Evolutionary conservation across 1,284 basidiomycete species (phyloP), one percentile per base, ranked within the genome.

Genomic region (Ustilago sp.): DNA sequence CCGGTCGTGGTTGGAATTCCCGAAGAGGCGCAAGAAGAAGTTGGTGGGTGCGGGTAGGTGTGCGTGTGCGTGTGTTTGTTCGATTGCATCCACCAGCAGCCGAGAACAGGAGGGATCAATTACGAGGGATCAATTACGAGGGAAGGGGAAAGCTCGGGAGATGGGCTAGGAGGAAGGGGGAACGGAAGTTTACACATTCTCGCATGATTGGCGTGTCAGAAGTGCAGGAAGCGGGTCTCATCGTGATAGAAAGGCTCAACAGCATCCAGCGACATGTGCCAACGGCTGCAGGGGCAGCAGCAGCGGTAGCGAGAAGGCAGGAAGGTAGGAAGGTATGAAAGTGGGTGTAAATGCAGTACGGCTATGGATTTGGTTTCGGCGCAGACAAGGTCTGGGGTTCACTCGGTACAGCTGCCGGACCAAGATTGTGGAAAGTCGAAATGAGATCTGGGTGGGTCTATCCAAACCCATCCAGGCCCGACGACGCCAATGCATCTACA

Each of bases 1-100:
- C 63, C 60, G 61, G 43, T 63, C 70, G 23, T 28, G 61, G 64
- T 48, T 32, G 36, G 28, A 41, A 52, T 60, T 73, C 61, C 70
- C 70, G 64, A 73, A 73, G 47, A 52, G 57, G 60, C 60, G 53
- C 60, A 57, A 31, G 48, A 56, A 59, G 43, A 32, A 31, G 47
- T 43, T 23, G 23, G 23, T 28, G 23, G 23, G 23, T 28, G 23
- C 23, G 23, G 23, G 23, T 23, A 23, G 23, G 23, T 23, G 5
- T 35, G 28, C 6, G 39, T 63, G 54, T 31, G 48, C 47, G 48
- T 36, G 32, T 64, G 62, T 64, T 64, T 64, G 62, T 52, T 48
- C 50, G 53, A 55, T 7, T 57, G 50, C 47, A 52, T 34, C n/a
- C 62, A 60, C 36, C 57, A 60, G 54, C 62, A 62, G 39, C 54